A percentile compares a stretch with the other conserved stretches of the same genome.
phyloP scores from a whole-genome alignment of 2,329 filamentous ascomycete genomes.

The Colletotrichum neosansevieriae region DNA sequence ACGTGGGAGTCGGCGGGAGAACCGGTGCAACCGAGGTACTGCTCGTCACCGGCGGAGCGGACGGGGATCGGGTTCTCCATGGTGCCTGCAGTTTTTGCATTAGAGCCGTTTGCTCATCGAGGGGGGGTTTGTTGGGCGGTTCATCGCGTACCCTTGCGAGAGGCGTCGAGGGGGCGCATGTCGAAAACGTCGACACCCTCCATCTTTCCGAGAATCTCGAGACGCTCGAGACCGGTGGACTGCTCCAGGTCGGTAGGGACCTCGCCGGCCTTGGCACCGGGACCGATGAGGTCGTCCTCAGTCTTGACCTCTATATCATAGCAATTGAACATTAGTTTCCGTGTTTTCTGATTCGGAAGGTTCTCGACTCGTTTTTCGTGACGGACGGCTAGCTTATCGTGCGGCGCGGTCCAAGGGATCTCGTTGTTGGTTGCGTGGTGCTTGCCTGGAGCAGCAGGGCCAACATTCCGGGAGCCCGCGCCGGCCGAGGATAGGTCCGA shows the following conservation, averaged over 20 bases:
- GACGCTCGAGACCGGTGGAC: conserved; percentile 95
- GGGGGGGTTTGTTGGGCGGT: background rate
- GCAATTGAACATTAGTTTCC: conserved; percentile 32
- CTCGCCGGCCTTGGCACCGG: conserved; percentile 84
- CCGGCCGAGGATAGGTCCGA: conserved; percentile 13
- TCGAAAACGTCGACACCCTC: conserved; percentile 98
- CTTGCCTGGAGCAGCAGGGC: conserved; percentile 1
- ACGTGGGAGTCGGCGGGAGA: conserved; percentile 91
- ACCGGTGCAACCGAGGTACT: conserved; percentile 97
- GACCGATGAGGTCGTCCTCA: conserved; percentile 85
- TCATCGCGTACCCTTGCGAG: conserved; percentile 76
- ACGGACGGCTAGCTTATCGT: conserved; percentile 4
- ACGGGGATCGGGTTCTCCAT: conserved; percentile 91
- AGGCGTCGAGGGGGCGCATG: conserved; percentile 95
- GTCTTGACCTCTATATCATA: conserved; percentile 78
- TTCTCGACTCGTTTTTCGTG: background rate
- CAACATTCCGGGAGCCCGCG: conserved; percentile 19
- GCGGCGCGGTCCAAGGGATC: conserved; percentile 37
- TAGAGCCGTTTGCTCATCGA: conserved; percentile 40
- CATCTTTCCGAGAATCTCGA: conserved; percentile 99
- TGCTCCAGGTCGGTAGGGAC: conserved; percentile 96
- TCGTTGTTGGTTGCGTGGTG: background rate
- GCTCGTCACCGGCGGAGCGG: conserved; percentile 93
- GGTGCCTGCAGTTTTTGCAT: conserved; percentile 71
- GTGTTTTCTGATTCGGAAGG: background rate